Evolutionary conservation across 768 basidiomycete species (phyloP).

Genomic region (Leucosporidium scottii): DNA sequence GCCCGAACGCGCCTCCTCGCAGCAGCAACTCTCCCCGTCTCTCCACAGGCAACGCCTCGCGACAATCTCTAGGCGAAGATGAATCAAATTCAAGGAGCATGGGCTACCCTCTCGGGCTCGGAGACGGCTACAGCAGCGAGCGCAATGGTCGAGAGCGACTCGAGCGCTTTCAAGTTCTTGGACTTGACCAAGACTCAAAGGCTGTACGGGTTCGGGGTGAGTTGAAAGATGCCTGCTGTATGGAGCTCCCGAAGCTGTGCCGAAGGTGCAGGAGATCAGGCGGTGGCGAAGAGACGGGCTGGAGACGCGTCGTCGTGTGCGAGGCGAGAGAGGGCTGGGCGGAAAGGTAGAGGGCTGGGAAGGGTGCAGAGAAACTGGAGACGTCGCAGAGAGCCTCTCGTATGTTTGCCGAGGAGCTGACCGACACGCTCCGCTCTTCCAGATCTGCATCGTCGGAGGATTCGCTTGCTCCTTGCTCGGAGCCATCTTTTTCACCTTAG

Average conservation of each 20-base stretch:
- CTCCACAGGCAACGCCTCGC: no score
- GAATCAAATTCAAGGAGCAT: slow-evolving; percentile 6
- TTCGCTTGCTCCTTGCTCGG: slow-evolving; percentile 26
- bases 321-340: not conserved
- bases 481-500: slow-evolving; percentile 23
- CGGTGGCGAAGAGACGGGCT: not conserved
- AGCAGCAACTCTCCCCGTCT: no score
- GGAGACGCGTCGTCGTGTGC: not conserved
- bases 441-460: slow-evolving; percentile 17
- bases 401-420: not conserved
- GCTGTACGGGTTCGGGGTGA: slow-evolving; percentile 25
- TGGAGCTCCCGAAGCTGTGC: not conserved
- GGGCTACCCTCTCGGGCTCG: slow-evolving; percentile 12
- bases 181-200: slow-evolving; percentile 23
- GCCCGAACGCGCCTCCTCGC: no score
- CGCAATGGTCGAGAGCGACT: slow-evolving; percentile 7
- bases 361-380: no score
- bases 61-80: not conserved
- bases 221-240: slow-evolving; percentile 4
- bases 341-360: not conserved
- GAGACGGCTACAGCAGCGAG: slow-evolving; percentile 13
- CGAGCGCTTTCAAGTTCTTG: slow-evolving; percentile 27
- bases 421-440: not conserved
- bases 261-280: not conserved
- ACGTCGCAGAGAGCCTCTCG: not conserved